Conservation (phyloP, 176 grass and related monocot genomes). For the Typha latifolia region DNA sequence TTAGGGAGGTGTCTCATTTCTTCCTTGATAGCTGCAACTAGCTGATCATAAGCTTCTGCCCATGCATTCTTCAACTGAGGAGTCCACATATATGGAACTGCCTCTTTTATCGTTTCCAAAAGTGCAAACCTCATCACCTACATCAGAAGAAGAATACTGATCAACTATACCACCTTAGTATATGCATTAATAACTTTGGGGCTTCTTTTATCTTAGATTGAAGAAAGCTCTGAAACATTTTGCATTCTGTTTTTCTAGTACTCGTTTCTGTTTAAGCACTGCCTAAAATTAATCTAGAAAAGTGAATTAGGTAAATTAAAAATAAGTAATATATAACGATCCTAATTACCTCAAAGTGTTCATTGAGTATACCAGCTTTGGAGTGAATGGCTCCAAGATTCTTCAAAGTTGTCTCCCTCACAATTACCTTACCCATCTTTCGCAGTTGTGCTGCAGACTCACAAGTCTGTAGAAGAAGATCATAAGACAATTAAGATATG, state of each 20-base stretch:
- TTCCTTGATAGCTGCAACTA: slow-evolving; percentile 62
- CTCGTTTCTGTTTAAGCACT: too few relatives aligned
- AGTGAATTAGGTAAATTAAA: neutral
- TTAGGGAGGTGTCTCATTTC: slow-evolving; percentile 59
- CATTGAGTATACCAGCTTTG: slow-evolving; percentile 49
- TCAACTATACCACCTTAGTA: too few relatives aligned
- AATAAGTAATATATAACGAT: too few relatives aligned
- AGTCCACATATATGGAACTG: slow-evolving; percentile 71
- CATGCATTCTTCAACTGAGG: slow-evolving; percentile 56
- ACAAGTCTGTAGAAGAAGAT: slow-evolving; percentile 42
- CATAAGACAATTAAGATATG: neutral
- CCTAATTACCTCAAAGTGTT: slow-evolving; percentile 65
- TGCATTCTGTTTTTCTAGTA: too few relatives aligned
- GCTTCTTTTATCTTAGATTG: neutral
- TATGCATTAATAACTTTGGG: neutral
- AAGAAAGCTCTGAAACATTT: neutral
- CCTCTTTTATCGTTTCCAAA: slow-evolving; percentile 65
- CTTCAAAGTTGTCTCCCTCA: slow-evolving; percentile 81
- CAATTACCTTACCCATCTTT: slow-evolving; percentile 71
- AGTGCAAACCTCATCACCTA: slow-evolving; percentile 70
- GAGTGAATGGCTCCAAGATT: slow-evolving; percentile 54
- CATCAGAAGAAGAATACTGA: neutral
- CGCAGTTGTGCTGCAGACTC: slow-evolving; percentile 81
- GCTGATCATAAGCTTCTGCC: slow-evolving; percentile 62
- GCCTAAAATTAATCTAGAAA: neutral